phyloP scores from a whole-genome alignment of 225 moss, liverwort and hornwort species.

The Pseudoscleropodium purum region DNA sequence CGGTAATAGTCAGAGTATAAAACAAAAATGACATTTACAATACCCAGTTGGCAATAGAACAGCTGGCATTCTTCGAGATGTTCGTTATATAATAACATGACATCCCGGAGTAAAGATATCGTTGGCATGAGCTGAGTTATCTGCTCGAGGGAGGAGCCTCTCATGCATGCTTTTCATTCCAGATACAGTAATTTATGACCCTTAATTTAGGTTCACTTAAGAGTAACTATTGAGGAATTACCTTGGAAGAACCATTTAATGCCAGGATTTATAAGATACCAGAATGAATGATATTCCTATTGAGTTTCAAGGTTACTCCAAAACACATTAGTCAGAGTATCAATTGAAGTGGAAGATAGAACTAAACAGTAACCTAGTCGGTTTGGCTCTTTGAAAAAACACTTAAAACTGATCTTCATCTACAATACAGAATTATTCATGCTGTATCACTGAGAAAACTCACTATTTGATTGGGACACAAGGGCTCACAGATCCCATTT shows the following conservation, averaged over 20 bases:
- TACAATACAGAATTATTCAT: constrained; percentile 3
- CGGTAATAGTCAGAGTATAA: background rate
- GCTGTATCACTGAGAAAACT: background rate
- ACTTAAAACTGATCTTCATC: background rate
- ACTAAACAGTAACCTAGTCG: background rate
- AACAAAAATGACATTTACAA: background rate
- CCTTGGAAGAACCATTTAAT: background rate
- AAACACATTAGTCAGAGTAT: background rate
- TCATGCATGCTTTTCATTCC: background rate
- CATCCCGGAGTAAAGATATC: background rate
- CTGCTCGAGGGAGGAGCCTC: background rate
- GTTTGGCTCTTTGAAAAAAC: background rate
- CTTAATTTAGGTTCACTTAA: background rate
- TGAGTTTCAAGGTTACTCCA: background rate
- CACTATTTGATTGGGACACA: background rate
- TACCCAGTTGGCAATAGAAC: background rate
- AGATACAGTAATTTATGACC: background rate
- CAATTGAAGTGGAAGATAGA: background rate
- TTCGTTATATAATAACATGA: background rate
- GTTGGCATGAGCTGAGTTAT: background rate
- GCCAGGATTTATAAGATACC: background rate
- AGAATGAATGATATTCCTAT: background rate
- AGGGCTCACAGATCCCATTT: background rate
- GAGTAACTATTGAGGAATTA: background rate
- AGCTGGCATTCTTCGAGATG: background rate